A percentile compares a stretch with the other conserved stretches of the same genome.
Evolutionary conservation across 2,329 filamentous ascomycete genomes (phyloP).

Genomic region (Pleurostoma richardsiae): DNA sequence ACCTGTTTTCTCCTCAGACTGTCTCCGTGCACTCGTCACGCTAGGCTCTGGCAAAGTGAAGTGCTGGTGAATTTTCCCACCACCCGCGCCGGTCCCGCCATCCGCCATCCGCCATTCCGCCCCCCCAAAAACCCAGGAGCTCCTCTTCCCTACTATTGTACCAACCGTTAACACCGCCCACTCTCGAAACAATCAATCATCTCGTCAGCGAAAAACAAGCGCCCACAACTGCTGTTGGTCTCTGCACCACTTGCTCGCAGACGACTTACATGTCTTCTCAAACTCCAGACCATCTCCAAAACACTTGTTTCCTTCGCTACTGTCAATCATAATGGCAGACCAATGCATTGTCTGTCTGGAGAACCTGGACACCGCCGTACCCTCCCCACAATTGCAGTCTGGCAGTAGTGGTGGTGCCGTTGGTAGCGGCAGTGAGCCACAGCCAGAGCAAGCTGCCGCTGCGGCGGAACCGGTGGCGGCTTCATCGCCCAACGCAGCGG

Average conservation of each 20-base stretch:
- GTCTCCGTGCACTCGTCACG: no score
- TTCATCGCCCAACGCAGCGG: slow-evolving; percentile 11
- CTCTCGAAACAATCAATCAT: no score
- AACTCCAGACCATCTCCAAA: slow-evolving; percentile 28
- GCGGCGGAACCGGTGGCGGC: slow-evolving; percentile 12
- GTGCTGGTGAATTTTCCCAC: no score
- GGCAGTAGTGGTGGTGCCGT: slow-evolving; percentile 1
- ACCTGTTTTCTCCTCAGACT: background rate
- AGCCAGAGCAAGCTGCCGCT: slow-evolving; percentile 8
- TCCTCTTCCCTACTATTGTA: no score
- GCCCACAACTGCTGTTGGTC: no score
- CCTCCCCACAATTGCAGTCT: slow-evolving; percentile 14
- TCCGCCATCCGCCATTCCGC: no score
- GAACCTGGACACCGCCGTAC: slow-evolving; percentile 36
- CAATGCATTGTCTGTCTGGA: slow-evolving; percentile 69
- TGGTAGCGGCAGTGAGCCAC: background rate
- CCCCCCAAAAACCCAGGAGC: no score
- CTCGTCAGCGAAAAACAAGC: no score
- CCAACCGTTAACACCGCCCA: no score
- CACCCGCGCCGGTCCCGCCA: no score
- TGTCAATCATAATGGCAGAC: slow-evolving; percentile 46
- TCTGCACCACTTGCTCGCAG: background rate
- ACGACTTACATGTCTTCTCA: slow-evolving; percentile 42
- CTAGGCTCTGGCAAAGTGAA: no score
- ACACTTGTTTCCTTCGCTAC: slow-evolving; percentile 21